Base-by-base conservation (phyloP, 306 rosid genomes). In the Dryas drummondii region DNA sequence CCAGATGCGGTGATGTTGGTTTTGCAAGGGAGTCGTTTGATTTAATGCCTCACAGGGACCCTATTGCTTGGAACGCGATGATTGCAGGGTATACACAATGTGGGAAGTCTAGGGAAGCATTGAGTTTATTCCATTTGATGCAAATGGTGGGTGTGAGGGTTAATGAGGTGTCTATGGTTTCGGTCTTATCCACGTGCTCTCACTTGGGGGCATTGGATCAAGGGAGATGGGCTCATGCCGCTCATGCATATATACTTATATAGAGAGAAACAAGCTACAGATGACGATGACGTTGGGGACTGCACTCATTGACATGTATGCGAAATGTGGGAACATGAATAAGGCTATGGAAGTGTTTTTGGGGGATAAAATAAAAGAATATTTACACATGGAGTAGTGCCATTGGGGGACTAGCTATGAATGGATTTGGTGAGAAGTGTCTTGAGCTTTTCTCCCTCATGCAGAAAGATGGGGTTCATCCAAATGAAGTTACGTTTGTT, bases 201-300 rank as follows among this genome's bases (percentile, higher is more conserved):
- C 90, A 82, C 55, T 74, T 83, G 68, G 91, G 90, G 27, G 89
- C 88, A 15, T 72, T 88, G 83, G 90, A 87, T 81, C 88, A 85
- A 44, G 93, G 93, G 40, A 82, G 84, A 77, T 88, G 91, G 88
- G 91, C 87, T 0, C 86, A 91, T 79, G 85, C 85, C n/a, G n/a
- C n/a, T n/a, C n/a, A n/a, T n/a, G n/a, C n/a, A n/a, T n/a, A n/a
- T n/a, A n/a, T n/a, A n/a, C n/a, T 2, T 85, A 83, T 80, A 77
- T 87, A 4, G 87, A 85, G 75, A 91, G 76, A 67, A 82, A 79
- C 67, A 83, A 75, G 81, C 45, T 90, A 4, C 45, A 66, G 57
- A 74, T 90, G 77, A 85, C 86, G 0, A 79, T 90, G 73, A 66
- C 77, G 0, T 64, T 90, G 10, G 90, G 90, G 68, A 88, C 93